These are phyloP conservation scores for Cryptococcus hybrid DNA, from an alignment of 1,284 basidiomycete genomes.

Conservation along the genomic window DNA sequence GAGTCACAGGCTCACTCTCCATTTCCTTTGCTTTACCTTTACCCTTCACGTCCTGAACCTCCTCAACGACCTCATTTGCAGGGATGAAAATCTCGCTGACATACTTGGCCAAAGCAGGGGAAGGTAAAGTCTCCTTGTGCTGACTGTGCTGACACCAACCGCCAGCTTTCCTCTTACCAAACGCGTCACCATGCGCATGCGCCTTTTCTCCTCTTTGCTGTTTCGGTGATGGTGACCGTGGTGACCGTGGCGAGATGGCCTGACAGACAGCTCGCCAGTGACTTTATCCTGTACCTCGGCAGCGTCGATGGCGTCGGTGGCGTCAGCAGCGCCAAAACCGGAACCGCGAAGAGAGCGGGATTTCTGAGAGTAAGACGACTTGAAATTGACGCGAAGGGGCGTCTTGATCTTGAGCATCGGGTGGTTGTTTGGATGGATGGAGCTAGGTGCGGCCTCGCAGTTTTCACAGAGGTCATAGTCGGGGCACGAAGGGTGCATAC, in stretches of 20 bases:
- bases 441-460: constrained; percentile 77
- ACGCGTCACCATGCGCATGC: constrained; percentile 18
- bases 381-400: constrained; percentile 36
- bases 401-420: constrained; percentile 73
- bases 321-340: not conserved
- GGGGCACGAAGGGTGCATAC: constrained; percentile 69
- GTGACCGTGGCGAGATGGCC: not conserved
- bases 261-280: not conserved
- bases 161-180: constrained; percentile 14
- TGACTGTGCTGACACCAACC: constrained; percentile 12
- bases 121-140: constrained; percentile 4
- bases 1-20: not conserved
- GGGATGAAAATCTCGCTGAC: no score
- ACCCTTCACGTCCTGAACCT: not conserved
- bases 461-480: constrained; percentile 80
- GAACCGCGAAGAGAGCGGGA: not conserved
- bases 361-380: constrained; percentile 22
- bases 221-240: constrained; percentile 1
- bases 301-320: constrained; percentile 12
- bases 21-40: not conserved
- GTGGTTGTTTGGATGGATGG: constrained; percentile 70
- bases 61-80: not conserved
- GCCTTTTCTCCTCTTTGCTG: not conserved
- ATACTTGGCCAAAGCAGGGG: not conserved
- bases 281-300: not conserved